These are phyloP conservation scores for Phaeosphaeria sp. DNA, from an alignment of 2,329 filamentous ascomycete species.

Conservation along the genomic window DNA sequence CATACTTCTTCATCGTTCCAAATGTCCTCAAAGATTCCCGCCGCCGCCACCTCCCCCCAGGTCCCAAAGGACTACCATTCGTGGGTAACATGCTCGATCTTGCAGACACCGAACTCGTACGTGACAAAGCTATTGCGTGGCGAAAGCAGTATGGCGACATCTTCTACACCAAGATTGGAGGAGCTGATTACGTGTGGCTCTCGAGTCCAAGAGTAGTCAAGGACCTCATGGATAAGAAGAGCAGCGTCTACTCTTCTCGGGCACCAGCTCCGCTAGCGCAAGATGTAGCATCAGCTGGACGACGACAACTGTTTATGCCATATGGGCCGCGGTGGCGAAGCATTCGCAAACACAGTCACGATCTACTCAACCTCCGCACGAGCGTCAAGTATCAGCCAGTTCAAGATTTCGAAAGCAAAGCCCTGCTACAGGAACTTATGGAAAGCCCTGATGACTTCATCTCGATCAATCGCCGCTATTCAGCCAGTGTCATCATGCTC, in stretches of 20 bases:
- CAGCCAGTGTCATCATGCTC: conserved; percentile 42
- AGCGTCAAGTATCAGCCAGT: conserved; percentile 49
- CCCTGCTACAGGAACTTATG: conserved; percentile 54
- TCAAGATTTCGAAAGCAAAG: conserved; percentile 57
- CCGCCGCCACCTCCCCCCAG: conserved; percentile 47
- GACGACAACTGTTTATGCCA: conserved; percentile 54
- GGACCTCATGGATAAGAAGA: conserved; percentile 63
- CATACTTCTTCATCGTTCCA: conserved; percentile 39
- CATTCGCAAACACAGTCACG: conserved; percentile 45
- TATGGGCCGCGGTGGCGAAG: conserved; percentile 51
- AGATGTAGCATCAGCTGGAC: conserved; percentile 55
- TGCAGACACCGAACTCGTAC: conserved; percentile 41
- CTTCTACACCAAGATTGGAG: conserved; percentile 51
- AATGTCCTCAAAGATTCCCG: conserved; percentile 42
- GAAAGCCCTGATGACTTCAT: conserved; percentile 41
- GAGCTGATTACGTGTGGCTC: conserved; percentile 51
- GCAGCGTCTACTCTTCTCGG: conserved; percentile 60
- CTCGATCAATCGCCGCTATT: conserved; percentile 41
- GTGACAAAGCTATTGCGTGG: conserved; percentile 44
- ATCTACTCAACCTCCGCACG: conserved; percentile 37
- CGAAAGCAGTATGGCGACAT: conserved; percentile 47
- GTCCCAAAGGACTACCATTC: conserved; percentile 49
- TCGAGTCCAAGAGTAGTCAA: conserved; percentile 58
- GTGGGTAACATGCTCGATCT: conserved; percentile 50
- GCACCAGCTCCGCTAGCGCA: conserved; percentile 43